Percentiles rank a stretch among this genome's conserved stretches.
Evolutionary conservation across 768 basidiomycete species (phyloP).

Genomic region (Termitomyces sp.): DNA sequence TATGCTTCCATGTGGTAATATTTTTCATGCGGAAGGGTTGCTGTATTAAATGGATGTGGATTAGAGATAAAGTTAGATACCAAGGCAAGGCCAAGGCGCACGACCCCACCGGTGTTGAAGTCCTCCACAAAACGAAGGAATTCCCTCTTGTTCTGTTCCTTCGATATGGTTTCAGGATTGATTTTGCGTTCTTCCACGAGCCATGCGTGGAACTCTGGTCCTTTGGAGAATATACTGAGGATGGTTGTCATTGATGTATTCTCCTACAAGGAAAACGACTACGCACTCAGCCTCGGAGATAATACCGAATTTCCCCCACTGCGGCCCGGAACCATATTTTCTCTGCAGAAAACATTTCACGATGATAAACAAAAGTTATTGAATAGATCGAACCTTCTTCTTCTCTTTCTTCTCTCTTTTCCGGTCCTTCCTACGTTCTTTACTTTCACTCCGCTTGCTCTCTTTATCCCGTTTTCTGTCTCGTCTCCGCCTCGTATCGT

Average conservation of each 20-base stretch:
- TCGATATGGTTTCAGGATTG: constrained; percentile 84
- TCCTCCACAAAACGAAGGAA: constrained; percentile 81
- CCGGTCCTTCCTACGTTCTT: constrained; percentile 29
- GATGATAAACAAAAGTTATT: background rate
- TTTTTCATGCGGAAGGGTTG: constrained; percentile 91
- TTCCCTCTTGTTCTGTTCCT: constrained; percentile 82
- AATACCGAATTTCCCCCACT: constrained; percentile 91
- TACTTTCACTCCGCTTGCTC: constrained; percentile 41
- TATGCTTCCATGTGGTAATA: constrained; percentile 90
- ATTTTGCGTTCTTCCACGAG: constrained; percentile 88
- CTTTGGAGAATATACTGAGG: constrained; percentile 77
- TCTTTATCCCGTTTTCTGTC: constrained; percentile 40
- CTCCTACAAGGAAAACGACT: background rate
- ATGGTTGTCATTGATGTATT: background rate
- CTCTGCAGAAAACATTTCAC: constrained; percentile 26
- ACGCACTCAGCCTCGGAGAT: constrained; percentile 83
- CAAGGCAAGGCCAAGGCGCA: background rate
- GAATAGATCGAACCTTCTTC: constrained; percentile 33
- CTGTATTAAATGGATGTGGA: constrained; percentile 30
- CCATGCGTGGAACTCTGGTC: constrained; percentile 87
- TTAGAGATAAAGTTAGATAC: background rate
- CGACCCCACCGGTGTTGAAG: constrained; percentile 68
- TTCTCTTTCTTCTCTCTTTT: constrained; percentile 50
- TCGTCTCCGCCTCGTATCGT: constrained; percentile 39
- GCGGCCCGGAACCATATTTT: constrained; percentile 54